phyloP scores from a whole-genome alignment of 306 rosid species.

The Castanea sativa region DNA sequence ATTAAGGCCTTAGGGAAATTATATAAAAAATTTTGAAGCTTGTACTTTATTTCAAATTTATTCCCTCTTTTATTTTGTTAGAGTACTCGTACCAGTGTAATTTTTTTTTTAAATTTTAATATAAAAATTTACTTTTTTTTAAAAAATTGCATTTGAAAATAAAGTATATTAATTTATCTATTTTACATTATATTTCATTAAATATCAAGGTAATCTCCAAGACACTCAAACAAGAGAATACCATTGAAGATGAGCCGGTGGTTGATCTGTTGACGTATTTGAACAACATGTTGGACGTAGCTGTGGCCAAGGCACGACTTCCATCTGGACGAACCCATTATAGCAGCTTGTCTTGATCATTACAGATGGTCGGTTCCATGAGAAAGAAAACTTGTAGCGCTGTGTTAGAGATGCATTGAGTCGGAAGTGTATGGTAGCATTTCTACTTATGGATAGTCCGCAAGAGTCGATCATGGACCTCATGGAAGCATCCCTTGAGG shows the following conservation, averaged over 20 bases:
- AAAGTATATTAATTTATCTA: too few species aligned
- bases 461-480: conserved; percentile 63
- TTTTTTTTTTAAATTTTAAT: too few species aligned
- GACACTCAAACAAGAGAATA: conserved; percentile 86
- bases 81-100: fast-evolving
- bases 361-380: conserved; percentile 70
- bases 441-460: conserved; percentile 73
- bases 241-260: conserved; percentile 69
- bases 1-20: too few species aligned
- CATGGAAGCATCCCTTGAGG: conserved; percentile 55
- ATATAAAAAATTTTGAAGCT: too few species aligned
- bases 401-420: conserved; percentile 52
- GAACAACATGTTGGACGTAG: conserved; percentile 60
- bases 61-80: too few species aligned
- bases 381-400: conserved; percentile 64
- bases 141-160: too few species aligned
- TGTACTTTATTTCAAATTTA: too few species aligned
- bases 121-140: too few species aligned
- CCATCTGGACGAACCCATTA: conserved; percentile 80
- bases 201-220: conserved; percentile 71
- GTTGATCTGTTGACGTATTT: conserved; percentile 72
- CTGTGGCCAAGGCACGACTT: conserved; percentile 72
- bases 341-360: conserved; percentile 89
- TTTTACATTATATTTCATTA: too few species aligned
- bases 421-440: conserved; percentile 79